Evolutionary conservation across 116 monocot species (phyloP), one percentile per base, ranked within the genome.

Genomic region (Iris pallida): DNA sequence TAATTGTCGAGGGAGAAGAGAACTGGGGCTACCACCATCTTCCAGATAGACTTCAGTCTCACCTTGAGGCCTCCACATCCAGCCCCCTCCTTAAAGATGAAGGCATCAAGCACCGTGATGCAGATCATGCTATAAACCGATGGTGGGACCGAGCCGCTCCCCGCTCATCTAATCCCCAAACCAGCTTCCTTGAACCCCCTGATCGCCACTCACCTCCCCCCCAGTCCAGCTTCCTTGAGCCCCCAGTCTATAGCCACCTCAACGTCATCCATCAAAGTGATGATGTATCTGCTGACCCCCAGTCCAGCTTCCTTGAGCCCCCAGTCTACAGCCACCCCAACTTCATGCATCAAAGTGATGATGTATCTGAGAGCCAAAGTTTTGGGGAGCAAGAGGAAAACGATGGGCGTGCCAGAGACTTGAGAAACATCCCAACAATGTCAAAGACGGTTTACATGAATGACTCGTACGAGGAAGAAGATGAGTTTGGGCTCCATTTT

Each of bases 401-500:
- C 16, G 42, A 15, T 18, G 45, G 58, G 17, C 65, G 53, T 7
- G 55, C 49, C n/a, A 44, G 64, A 46, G 40, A 64, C 55, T 53
- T 70, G 71, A 72, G 64, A 40, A 69, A 76, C 44, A 19, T 45
- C 7, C 73, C 45, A 4, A n/a, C 18, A 1, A 67, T 92, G 60
- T 83, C 84, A 30, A 75, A 69, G 64, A 97, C 90, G 7, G 74
- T 19, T 4, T 85, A 85, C 56, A 47, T 88, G 57, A 79, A 73
- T 49, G 94, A 85, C 49, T 80, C 70, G 20, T 75, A 71, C 8
- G 69, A 65, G 12, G 77, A 78, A 13, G 66, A 81, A 6, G 79
- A 77, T 42, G 78, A 65, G n/a, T 57, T 91, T 0, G 69, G 69
- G 16, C 86, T 88, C 4, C 88, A 83, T 42, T 91, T 89, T 55